Evolutionary conservation across 1,284 basidiomycete genomes (phyloP).

Genomic region (Sanghuangporus sanghuang): DNA sequence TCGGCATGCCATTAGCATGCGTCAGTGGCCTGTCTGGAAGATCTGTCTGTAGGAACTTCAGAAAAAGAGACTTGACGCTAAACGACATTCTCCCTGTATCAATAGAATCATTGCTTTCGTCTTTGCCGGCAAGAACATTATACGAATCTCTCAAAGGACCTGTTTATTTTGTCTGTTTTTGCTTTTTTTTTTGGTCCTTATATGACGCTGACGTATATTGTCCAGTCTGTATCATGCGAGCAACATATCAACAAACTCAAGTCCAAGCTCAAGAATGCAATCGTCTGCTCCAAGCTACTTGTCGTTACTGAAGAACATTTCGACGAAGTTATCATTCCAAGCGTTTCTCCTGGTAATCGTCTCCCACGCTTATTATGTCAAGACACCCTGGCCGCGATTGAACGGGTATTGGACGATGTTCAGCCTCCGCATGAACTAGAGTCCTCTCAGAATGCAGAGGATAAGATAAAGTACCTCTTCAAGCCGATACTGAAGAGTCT

Average conservation of each 20-base stretch:
- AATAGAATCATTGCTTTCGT: neutral
- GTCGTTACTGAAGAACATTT: neutral
- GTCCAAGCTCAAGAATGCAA: neutral
- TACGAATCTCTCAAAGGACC: neutral
- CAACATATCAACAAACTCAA: neutral
- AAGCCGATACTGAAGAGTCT: slow-evolving; percentile 1
- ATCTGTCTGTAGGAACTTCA: slow-evolving; percentile 1
- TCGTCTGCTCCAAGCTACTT: neutral
- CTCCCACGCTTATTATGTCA: neutral
- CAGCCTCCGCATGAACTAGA: slow-evolving; percentile 1
- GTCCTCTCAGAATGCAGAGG: slow-evolving; percentile 4
- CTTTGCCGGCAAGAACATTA: neutral
- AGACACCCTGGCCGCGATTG: neutral
- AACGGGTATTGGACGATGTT: neutral
- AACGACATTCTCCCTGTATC: neutral
- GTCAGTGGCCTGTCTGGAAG: neutral
- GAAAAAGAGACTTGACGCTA: neutral
- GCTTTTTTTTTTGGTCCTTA: neutral
- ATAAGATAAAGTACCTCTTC: slow-evolving; percentile 3
- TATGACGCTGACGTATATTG: neutral
- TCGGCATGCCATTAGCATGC: neutral
- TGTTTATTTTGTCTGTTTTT: slow-evolving; percentile 2
- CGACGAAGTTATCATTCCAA: neutral
- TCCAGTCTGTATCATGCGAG: neutral
- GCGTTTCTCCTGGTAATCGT: neutral